Base-by-base conservation (phyloP, 2,329 filamentous ascomycete genomes). In the Alternaria brassicicola region DNA sequence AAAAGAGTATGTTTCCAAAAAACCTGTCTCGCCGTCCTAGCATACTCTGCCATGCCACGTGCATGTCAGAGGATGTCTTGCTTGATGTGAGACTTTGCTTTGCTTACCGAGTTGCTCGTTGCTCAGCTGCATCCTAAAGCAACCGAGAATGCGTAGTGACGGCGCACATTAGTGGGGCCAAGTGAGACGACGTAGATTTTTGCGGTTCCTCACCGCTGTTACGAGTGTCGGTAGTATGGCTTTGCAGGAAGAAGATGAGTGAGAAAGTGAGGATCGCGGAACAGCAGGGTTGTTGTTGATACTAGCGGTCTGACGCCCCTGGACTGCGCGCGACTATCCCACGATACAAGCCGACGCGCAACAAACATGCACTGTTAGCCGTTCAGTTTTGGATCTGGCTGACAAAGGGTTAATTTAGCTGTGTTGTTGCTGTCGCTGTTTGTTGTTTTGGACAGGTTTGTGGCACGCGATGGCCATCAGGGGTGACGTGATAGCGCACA, bases 1-100 rank as follows among this genome's bases (percentile, higher is more conserved):
- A 74, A 25, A 72, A 48, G 42, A 70, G 41, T 10, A 69, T 59
- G 35, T 73, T 74, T 35, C 70, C 70, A 7, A 55, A 52, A 45
- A 65, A 67, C 28, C 46, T 52, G 25, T 65, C 64, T 48, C 60
- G 60, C 48, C 53, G 60, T 36, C 49, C 59, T 42, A 66, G 63
- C 72, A 75, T 75, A 59, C 62, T 73, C 67, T 65, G 33, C 25
- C 7, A 19, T 21, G 21, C n/a, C 28, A 28, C 21, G 21, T 10
- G 17, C 26, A 45, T 43, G 30, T 58, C 31, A 58, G 55, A 48
- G 10, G 5, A 21, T 28, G 31, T 35, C 26, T 21, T 23, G n/a
- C 5, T 2, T 13, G 15, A 30, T 15, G 19, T 30, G 12, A 12
- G n/a, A 41, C 12, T 25, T 38, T 33, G 43, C 25, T 21, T 26